phyloP scores from a whole-genome alignment of 768 basidiomycete species.

The Ramaria sp. region DNA sequence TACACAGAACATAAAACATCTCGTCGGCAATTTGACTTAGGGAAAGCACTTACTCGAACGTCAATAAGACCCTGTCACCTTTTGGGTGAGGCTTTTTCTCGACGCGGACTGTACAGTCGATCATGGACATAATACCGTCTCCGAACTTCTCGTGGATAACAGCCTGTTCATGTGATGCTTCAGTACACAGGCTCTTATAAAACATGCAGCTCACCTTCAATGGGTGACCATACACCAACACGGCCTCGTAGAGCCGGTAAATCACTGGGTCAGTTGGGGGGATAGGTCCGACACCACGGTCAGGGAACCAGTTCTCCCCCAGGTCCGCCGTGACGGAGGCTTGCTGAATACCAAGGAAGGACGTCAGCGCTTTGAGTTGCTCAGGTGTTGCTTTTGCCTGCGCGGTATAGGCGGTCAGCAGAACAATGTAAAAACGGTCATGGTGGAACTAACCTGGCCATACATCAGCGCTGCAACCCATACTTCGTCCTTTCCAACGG shows the following conservation, averaged over 20 bases:
- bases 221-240: slow-evolving; percentile 68
- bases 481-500: slow-evolving; percentile 62
- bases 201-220: slow-evolving; percentile 45
- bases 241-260: slow-evolving; percentile 73
- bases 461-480: slow-evolving; percentile 80
- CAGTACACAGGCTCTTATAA: not conserved
- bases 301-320: slow-evolving; percentile 65
- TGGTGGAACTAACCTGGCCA: slow-evolving; percentile 43
- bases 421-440: not conserved
- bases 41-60: slow-evolving; percentile 54
- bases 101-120: slow-evolving; percentile 65
- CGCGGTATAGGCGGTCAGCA: not conserved
- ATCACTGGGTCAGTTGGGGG: slow-evolving; percentile 73
- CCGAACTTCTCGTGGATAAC: slow-evolving; percentile 82
- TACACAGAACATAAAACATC: slow-evolving; percentile 18
- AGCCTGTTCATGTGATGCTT: slow-evolving; percentile 29
- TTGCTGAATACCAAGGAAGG: slow-evolving; percentile 39
- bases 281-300: slow-evolving; percentile 53
- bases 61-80: slow-evolving; percentile 69
- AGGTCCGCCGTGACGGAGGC: slow-evolving; percentile 31
- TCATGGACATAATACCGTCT: slow-evolving; percentile 86
- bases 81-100: slow-evolving; percentile 64
- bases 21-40: not conserved
- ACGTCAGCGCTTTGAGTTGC: slow-evolving; percentile 44
- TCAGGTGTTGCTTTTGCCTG: slow-evolving; percentile 61